Conservation (phyloP, 768 basidiomycete genomes). For the Trametopsis cervina region DNA sequence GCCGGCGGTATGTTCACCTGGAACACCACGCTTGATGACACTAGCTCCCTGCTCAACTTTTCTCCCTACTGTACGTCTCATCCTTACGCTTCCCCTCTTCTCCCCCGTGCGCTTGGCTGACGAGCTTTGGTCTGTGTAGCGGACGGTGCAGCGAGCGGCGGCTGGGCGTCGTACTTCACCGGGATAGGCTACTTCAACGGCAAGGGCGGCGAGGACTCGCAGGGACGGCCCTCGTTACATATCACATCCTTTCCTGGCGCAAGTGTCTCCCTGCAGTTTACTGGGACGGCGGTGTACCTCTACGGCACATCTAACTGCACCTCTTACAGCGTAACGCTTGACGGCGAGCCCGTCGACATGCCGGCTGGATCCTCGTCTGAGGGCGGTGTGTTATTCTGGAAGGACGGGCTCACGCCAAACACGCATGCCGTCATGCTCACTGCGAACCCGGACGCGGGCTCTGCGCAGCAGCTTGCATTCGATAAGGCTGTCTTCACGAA, state of each 20-base stretch:
- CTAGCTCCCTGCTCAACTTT: slow-evolving; percentile 16
- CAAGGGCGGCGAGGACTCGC: not conserved
- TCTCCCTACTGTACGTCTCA: slow-evolving; percentile 14
- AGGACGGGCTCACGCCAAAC: slow-evolving; percentile 36
- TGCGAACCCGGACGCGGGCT: slow-evolving; percentile 22
- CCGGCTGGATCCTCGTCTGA: slow-evolving; percentile 13
- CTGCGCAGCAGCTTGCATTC: slow-evolving; percentile 38
- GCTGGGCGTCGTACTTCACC: not conserved
- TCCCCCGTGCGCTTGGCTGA: not conserved
- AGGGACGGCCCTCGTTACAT: slow-evolving; percentile 9
- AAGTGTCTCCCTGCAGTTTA: slow-evolving; percentile 20
- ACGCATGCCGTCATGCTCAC: slow-evolving; percentile 52
- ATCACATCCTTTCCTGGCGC: slow-evolving; percentile 20
- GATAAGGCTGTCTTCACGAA: slow-evolving; percentile 44
- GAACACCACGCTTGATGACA: slow-evolving; percentile 20
- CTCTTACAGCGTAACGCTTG: slow-evolving; percentile 45
- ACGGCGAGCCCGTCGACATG: slow-evolving; percentile 27
- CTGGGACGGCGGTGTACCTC: slow-evolving; percentile 63
- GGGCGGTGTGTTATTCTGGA: slow-evolving; percentile 34
- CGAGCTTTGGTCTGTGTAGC: slow-evolving; percentile 4
- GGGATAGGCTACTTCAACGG: not conserved
- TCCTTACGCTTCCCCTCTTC: too few relatives aligned
- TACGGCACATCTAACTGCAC: slow-evolving; percentile 37
- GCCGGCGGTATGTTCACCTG: slow-evolving; percentile 6
- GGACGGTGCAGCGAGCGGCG: slow-evolving; percentile 12